These are phyloP conservation scores for Dictyostelium purpureum DNA, from an alignment of 78 protist species.

Conservation along the genomic window DNA sequence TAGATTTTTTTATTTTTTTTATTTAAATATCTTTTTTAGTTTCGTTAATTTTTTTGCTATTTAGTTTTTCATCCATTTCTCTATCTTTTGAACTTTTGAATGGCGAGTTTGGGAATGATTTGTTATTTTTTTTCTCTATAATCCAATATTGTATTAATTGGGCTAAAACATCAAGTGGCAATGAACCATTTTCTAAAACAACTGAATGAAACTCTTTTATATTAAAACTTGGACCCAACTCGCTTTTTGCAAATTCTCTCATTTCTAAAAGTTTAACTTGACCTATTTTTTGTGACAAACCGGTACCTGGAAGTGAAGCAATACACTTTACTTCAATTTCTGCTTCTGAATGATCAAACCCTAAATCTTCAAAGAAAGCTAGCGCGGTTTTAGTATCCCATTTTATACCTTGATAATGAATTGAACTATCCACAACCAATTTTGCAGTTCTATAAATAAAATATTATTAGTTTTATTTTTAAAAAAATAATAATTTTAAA, in stretches of 20 bases:
- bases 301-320: constrained; percentile 25
- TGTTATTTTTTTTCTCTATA: background rate
- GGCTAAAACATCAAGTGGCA: constrained; percentile 24
- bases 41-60: background rate
- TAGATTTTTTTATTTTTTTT: background rate
- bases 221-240: background rate
- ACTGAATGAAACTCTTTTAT: constrained; percentile 35
- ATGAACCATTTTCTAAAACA: constrained; percentile 23
- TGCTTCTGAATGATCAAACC: background rate
- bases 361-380: background rate
- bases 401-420: constrained; percentile 38
- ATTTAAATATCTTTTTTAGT: background rate
- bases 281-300: constrained; percentile 29
- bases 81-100: no score
- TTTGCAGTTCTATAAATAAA: background rate
- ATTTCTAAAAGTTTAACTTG: constrained; percentile 22
- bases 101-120: background rate
- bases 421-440: constrained; percentile 14
- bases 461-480: background rate
- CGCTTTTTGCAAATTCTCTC: constrained; percentile 6
- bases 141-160: constrained; percentile 53
- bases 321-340: background rate
- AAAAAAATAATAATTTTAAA: background rate
- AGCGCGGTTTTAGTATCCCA: constrained; percentile 12
- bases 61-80: background rate